Evolutionary conservation across 148 eudicot genomes (phyloP), one percentile per base, ranked within the genome.

Genomic region (Arctostaphylos glauca): DNA sequence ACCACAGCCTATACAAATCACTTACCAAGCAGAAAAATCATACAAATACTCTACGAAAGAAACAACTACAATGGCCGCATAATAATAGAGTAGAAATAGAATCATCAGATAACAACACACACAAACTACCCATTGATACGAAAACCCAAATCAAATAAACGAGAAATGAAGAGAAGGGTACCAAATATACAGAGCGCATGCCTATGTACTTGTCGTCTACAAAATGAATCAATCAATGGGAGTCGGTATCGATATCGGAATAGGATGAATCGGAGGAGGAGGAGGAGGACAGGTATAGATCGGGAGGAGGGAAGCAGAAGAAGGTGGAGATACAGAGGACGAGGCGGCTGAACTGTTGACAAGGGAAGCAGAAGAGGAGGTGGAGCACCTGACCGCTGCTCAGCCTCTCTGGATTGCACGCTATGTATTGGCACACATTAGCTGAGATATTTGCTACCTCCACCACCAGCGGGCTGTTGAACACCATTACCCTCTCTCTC

Each of bases 361-460:
- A 90, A 76, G 98, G 98, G 84, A 91, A 88, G 81, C 93, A 91
- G 84, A 90, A 94, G 84, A 95, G 86, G 85, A 95, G 98, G 83
- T 89, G 79, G 53, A 95, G 87, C 2, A 95, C 98, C 78, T 95
- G 90, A 0, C 91, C 88, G 85, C 89, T 85, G 86, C 86, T 85
- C 5, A 94, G 74, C 16, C 89, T 86, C 82, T 94, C 92, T 0
- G 98, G 96, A 56, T 94, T 94, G 88, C 98, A 93, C 0, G 96
- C 95, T 59, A 93, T 88, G 91, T 94, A 91, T 88, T 95, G 98
- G 76, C 97, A 95, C 55, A 87, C 76, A 56, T 84, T 81, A 21
- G 96, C 98, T 55, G 98, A 93, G 1, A 90, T 80, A 23, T 87
- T 91, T 7, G 96, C 98, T 73, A 92, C 98, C 56, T 64, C 56